A percentile compares a stretch with the other conserved stretches of the same genome.
Evolutionary conservation across 164 flowering plant genomes (phyloP).

Genomic region (Chimonanthus salicifolius): DNA sequence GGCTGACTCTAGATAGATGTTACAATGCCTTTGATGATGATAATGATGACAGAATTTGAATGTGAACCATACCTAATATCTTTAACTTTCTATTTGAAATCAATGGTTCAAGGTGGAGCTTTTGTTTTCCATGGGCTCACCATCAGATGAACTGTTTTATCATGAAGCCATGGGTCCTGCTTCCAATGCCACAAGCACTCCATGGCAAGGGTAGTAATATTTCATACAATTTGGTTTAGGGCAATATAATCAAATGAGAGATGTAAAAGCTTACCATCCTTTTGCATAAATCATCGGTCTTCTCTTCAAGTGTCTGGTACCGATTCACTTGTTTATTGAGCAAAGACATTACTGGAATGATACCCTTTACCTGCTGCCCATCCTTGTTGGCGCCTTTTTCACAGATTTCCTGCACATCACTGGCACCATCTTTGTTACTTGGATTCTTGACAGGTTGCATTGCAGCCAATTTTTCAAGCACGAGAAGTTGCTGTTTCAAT

Average conservation of each 20-base stretch:
- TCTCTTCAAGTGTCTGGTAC: constrained; percentile 78
- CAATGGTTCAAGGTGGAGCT: background rate
- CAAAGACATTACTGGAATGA: constrained; percentile 40
- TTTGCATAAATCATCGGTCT: constrained; percentile 65
- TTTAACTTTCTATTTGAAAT: background rate
- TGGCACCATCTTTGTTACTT: background rate
- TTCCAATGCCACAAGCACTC: background rate
- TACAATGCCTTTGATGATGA: no score
- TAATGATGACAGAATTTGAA: background rate
- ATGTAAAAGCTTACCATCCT: constrained; percentile 56
- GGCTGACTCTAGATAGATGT: no score
- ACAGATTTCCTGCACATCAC: constrained; percentile 28
- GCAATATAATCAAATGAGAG: background rate
- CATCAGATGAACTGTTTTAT: background rate
- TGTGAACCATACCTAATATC: background rate
- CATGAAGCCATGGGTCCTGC: background rate
- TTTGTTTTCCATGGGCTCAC: background rate
- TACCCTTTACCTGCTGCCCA: constrained; percentile 28
- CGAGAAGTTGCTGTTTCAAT: constrained; percentile 75
- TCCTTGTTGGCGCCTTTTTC: constrained; percentile 25
- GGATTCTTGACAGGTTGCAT: constrained; percentile 8
- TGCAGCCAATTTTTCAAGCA: constrained; percentile 71
- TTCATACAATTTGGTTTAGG: background rate
- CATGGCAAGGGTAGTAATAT: background rate
- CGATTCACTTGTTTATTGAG: constrained; percentile 74